Evolutionary conservation across 495 filamentous ascomycete genomes (phyloP), one percentile per base, ranked within the genome.

Genomic region (Penicillium dipodomyicola): DNA sequence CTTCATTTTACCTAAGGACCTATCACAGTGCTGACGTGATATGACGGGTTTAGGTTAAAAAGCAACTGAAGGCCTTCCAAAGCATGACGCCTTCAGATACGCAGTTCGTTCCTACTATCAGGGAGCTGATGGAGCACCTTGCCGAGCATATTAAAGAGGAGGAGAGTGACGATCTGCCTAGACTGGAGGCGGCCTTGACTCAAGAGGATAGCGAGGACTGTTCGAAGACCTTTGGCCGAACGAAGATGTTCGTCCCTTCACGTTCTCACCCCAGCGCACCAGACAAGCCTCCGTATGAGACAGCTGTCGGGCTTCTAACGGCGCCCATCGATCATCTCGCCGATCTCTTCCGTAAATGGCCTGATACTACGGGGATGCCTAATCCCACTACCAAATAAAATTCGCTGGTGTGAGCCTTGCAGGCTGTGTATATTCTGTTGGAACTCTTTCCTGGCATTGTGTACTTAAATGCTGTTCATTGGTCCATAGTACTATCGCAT

Each of bases 211-310:
- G 77, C 15, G 72, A 74, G 50, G 27, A 52, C 2, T 53, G 84
- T 27, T 76, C 82, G 5, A 76, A 66, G n/a, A 76, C 72, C 45
- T 87, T 87, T 59, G 74, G 71, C 12, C 64, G 77, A 33, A 87
- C 82, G 17, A 88, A 88, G 72, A 72, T 77, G 42, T 84, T 88
- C 65, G 80, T 82, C 4, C 84, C 84, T 0, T 80, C 80, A 0
- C 77, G 78, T 22, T 78, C 76, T 23, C 82, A 87, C 51, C 83
- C 84, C 4, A 69, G 55, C 39, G 74, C 75, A 11, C 72, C 72
- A 0, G 49, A 67, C 25, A 74, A 68, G 48, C 70, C 70, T 5
- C 71, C 69, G 1, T 73, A 61, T 37, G 67, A 73, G 58, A 73
- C 69, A 0, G 68, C 47, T 5, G 44, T 64, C 6, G 69, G 66